Base-by-base conservation (phyloP, 2,329 filamentous ascomycete genomes). In the Cordyceps farinosa region DNA sequence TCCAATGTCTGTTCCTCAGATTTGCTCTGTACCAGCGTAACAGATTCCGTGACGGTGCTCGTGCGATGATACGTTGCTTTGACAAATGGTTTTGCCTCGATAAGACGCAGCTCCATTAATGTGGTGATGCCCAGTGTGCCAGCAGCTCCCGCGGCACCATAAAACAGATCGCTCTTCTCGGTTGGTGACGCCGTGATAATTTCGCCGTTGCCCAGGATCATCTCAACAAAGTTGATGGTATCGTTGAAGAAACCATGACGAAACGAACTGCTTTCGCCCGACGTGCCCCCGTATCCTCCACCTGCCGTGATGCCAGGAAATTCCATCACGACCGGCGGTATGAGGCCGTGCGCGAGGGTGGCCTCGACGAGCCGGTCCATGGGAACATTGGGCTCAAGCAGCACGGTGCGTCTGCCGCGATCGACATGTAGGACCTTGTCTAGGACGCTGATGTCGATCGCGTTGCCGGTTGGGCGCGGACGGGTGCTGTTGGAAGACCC, bases 401-500 rank as follows among this genome's bases (percentile, higher is more conserved):
- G 79, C 4, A 87, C 89, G 7, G 82, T 87, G 60, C 81, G 81
- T 1, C 71, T 72, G 9, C 76, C 70, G 1, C 75, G 70, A 72
- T 92, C 83, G 63, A 93, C 82, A 11, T 80, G 76, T 38, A 93
- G 78, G 32, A 93, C 87, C 72, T 87, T 79, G 67, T 77, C 78
- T 3, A 93, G 81, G 3, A 77, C 74, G 70, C 85, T 86, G 70
- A 90, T 91, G 76, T 91, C 88, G 67, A 92, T 22, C 15, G 10
- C 67, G 65, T 17, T 64, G 67, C 68, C 66, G 44, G 69, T 57
- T 1, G 77, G 64, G 73, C 72, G 64, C 69, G 82, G 82, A 5
- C 83, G 86, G 53, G 90, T 92, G 71, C 84, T 89, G 78, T 92
- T 92, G 59, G 90, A 92, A 47, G 86, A 88, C 68, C 90, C 90